phyloP scores from a whole-genome alignment of 2,329 filamentous ascomycete genomes.

The Drechslerella coelobrocha region DNA sequence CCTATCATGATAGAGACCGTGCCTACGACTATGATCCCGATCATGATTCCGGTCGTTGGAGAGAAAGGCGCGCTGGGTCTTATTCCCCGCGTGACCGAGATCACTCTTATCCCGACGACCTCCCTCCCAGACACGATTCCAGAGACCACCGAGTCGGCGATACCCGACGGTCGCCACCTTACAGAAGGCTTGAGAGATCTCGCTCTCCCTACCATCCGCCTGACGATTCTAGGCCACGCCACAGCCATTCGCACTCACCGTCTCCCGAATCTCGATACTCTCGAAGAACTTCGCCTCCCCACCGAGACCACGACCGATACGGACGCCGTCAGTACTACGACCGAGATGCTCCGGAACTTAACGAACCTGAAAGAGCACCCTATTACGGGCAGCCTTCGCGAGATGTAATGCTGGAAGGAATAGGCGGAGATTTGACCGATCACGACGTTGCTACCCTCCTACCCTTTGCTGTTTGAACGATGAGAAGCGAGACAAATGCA shows the following conservation, averaged over 20 bases:
- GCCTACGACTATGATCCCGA: slow-evolving; percentile 30
- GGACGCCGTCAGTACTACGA: slow-evolving; percentile 52
- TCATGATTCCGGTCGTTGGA: slow-evolving; percentile 27
- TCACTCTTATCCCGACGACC: slow-evolving; percentile 29
- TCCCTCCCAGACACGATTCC: slow-evolving; percentile 18
- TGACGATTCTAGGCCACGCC: slow-evolving; percentile 32
- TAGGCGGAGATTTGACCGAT: slow-evolving; percentile 63
- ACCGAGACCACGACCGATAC: slow-evolving; percentile 46
- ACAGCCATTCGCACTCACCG: slow-evolving; percentile 31
- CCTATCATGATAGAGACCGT: slow-evolving; percentile 32
- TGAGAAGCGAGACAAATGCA: slow-evolving; percentile 54
- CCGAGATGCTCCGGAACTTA: slow-evolving; percentile 52
- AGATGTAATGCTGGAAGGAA: slow-evolving; percentile 64
- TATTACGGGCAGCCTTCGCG: slow-evolving; percentile 53
- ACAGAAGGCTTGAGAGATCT: slow-evolving; percentile 34
- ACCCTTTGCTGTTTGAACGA: slow-evolving; percentile 57
- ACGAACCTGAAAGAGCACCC: slow-evolving; percentile 49
- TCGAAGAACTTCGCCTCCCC: slow-evolving; percentile 26
- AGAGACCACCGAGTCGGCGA: slow-evolving; percentile 15
- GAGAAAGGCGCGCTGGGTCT: slow-evolving; percentile 28
- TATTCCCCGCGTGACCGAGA: slow-evolving; percentile 42
- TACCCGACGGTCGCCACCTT: slow-evolving; percentile 22
- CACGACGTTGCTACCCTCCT: slow-evolving; percentile 63
- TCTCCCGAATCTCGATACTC: slow-evolving; percentile 34
- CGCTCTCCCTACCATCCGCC: slow-evolving; percentile 39